Percentiles rank a stretch among this genome's conserved stretches.
These are phyloP conservation scores for Punctularia strigosozonata DNA, from an alignment of 768 basidiomycete genomes.

Conservation along the genomic window DNA sequence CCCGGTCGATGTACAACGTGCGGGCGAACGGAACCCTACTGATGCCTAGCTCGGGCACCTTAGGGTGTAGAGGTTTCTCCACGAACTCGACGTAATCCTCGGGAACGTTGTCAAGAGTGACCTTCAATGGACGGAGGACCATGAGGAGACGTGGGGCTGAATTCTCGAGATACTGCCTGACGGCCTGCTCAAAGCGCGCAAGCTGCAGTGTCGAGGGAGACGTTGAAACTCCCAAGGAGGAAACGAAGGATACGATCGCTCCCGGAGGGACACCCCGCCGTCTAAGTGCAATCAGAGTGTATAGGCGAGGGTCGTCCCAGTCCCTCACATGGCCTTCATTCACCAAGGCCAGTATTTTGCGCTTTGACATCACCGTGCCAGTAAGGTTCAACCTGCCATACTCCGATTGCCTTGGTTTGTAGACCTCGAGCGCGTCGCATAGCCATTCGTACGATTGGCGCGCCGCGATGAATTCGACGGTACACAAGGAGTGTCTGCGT, in stretches of 20 bases:
- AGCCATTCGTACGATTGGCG: conserved; percentile 99
- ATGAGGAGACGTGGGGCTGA: conserved; percentile 82
- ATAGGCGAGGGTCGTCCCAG: conserved; percentile 97
- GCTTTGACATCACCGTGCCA: conserved; percentile 94
- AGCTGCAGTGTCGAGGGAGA: conserved; percentile 75
- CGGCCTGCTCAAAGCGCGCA: conserved; percentile 78
- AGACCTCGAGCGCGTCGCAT: conserved; percentile 93
- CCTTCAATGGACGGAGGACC: conserved; percentile 83
- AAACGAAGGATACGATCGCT: conserved; percentile 88
- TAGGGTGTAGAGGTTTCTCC: conserved; percentile 90
- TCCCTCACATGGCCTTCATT: conserved; percentile 73
- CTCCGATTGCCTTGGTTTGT: conserved; percentile 95
- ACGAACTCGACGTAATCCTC: conserved; percentile 76
- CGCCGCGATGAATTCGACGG: conserved; percentile 89
- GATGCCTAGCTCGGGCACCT: conserved; percentile 78
- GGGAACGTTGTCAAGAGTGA: conserved; percentile 83
- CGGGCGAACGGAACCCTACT: conserved; percentile 78
- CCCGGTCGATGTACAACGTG: conserved; percentile 82
- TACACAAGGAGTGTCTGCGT: conserved; percentile 88
- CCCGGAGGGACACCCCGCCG: conserved; percentile 95
- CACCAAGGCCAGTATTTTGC: conserved; percentile 86
- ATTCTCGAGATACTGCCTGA: conserved; percentile 84
- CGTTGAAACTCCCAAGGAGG: conserved; percentile 88
- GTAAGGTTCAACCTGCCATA: conserved; percentile 89
- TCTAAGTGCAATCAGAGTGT: conserved; percentile 91